Conservation (phyloP, 148 eudicot species). For the Selenicereus undatus region DNA sequence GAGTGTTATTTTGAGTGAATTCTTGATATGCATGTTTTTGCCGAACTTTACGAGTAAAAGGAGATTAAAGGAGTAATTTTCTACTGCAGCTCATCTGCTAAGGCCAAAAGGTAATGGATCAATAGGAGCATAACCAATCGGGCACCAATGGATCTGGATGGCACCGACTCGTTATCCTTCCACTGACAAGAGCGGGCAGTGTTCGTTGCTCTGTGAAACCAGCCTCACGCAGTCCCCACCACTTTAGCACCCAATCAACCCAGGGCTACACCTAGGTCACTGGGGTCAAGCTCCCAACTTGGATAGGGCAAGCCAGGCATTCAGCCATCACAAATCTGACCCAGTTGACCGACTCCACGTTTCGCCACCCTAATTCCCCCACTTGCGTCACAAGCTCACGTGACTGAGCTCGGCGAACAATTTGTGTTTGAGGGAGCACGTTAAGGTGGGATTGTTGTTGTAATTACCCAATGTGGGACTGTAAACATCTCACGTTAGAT, state of each 20-base stretch:
- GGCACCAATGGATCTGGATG: neutral
- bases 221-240: no score
- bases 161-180: neutral
- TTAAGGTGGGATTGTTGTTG: neutral
- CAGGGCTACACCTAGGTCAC: no score
- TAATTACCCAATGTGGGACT: neutral
- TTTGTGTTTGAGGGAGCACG: neutral
- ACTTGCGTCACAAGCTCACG: constrained; percentile 10
- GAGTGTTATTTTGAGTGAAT: no score
- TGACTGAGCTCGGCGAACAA: neutral
- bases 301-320: neutral
- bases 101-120: no score
- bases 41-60: no score
- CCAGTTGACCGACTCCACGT: neutral
- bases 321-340: neutral
- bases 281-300: no score
- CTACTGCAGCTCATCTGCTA: no score
- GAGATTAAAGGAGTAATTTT: no score
- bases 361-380: neutral
- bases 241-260: no score
- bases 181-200: no score
- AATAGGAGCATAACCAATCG: neutral
- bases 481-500: neutral
- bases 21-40: no score
- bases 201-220: no score